A percentile compares a stretch with the other conserved stretches of the same genome.
Conservation (phyloP, 2,329 filamentous ascomycete genomes). For the Monosporascus sp. region DNA sequence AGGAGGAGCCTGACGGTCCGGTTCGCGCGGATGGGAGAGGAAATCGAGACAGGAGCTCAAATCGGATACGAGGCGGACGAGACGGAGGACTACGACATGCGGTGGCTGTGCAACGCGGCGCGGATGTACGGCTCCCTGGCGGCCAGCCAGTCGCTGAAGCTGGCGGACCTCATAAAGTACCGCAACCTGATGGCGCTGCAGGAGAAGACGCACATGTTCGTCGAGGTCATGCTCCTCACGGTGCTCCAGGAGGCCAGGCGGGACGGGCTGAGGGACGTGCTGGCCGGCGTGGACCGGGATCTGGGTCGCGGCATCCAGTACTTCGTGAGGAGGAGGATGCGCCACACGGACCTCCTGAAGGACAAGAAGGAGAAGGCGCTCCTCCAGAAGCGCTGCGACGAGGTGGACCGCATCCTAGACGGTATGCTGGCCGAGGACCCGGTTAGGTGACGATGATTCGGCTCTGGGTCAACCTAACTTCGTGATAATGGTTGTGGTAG, state of each 20-base stretch:
- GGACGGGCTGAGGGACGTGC: slow-evolving; percentile 56
- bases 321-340: slow-evolving; percentile 71
- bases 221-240: slow-evolving; percentile 75
- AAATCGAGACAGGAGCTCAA: slow-evolving; percentile 50
- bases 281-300: slow-evolving; percentile 59
- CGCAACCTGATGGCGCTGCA: slow-evolving; percentile 77
- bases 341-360: slow-evolving; percentile 54
- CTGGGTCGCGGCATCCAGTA: slow-evolving; percentile 72
- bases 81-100: slow-evolving; percentile 47
- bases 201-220: slow-evolving; percentile 68
- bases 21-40: slow-evolving; percentile 81
- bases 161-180: slow-evolving; percentile 52
- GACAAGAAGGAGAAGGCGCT: slow-evolving; percentile 42
- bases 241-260: slow-evolving; percentile 64
- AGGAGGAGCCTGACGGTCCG: slow-evolving; percentile 83
- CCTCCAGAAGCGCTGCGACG: slow-evolving; percentile 42
- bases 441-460: slow-evolving; percentile 5
- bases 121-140: slow-evolving; percentile 51
- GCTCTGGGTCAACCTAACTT: neutral
- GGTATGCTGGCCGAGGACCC: slow-evolving; percentile 16
- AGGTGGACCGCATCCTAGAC: slow-evolving; percentile 34
- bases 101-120: slow-evolving; percentile 47
- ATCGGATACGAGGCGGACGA: slow-evolving; percentile 55
- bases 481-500: no score
- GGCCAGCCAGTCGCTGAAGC: slow-evolving; percentile 37